A percentile compares a stretch with the other conserved stretches of the same genome.
Evolutionary conservation across 345 rosid genomes (phyloP).

Genomic region (Ricinus communis): DNA sequence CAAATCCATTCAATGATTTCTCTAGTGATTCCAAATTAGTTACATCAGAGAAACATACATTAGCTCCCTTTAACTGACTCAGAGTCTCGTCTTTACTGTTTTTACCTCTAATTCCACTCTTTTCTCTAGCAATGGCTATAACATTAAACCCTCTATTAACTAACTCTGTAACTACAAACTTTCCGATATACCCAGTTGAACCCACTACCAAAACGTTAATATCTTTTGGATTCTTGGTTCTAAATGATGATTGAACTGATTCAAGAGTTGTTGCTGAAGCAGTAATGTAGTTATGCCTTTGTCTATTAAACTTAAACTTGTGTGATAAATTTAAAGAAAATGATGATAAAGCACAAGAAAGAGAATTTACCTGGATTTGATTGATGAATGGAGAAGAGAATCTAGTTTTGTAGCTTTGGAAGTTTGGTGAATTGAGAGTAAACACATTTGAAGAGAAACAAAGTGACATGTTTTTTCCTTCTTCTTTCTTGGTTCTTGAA

Average conservation of each 20-base stretch:
- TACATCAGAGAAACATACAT: conserved; percentile 82
- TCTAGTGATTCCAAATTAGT: conserved; percentile 52
- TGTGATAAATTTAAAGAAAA: conserved; percentile 18
- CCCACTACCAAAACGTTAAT: conserved; percentile 78
- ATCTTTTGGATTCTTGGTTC: conserved; percentile 58
- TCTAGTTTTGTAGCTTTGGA: conserved; percentile 28
- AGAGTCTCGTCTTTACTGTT: conserved; percentile 64
- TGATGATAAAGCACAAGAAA: conserved; percentile 25
- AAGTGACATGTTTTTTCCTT: conserved; percentile 22
- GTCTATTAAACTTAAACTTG: conserved; percentile 28
- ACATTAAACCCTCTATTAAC: conserved; percentile 81
- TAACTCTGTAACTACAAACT: conserved; percentile 76
- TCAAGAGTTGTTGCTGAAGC: conserved; percentile 43
- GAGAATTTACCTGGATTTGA: conserved; percentile 55
- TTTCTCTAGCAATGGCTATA: conserved; percentile 77
- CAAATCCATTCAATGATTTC: conserved; percentile 48
- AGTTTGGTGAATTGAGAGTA: conserved; percentile 33
- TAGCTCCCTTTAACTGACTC: conserved; percentile 60
- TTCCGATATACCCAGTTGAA: conserved; percentile 93
- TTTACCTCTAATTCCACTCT: conserved; percentile 70
- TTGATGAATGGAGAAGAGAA: conserved; percentile 38
- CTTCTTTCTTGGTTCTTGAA: not conserved
- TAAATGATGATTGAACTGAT: conserved; percentile 42
- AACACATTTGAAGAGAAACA: conserved; percentile 48
- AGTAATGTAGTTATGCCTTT: conserved; percentile 35